Conservation (phyloP, 1,284 basidiomycete genomes). For the Irpex sp. region DNA sequence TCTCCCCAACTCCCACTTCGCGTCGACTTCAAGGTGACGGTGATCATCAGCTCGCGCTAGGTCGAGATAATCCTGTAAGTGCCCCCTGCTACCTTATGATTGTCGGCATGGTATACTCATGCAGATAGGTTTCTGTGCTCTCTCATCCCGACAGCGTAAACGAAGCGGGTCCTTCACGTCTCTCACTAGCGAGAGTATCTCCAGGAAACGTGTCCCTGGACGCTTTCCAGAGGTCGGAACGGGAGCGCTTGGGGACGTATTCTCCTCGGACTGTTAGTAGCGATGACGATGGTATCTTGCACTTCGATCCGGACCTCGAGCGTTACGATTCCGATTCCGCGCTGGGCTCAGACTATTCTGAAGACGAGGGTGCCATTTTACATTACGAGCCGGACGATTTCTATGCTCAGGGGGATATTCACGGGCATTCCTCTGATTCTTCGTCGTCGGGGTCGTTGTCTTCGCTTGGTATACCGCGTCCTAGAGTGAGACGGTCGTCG, state of each 20-base stretch:
- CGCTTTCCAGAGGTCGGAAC: neutral
- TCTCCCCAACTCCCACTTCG: neutral
- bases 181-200: neutral
- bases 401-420: neutral
- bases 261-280: neutral
- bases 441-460: neutral
- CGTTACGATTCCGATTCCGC: neutral
- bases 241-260: neutral
- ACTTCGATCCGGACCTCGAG: neutral
- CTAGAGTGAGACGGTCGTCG: neutral
- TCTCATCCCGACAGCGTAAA: neutral
- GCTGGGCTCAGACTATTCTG: neutral
- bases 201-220: neutral
- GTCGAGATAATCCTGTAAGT: neutral
- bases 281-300: neutral
- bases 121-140: neutral
- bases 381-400: slow-evolving; percentile 6
- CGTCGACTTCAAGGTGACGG: neutral
- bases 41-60: neutral
- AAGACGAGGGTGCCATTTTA: slow-evolving; percentile 1
- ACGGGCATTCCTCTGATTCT: neutral
- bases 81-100: no score
- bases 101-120: neutral
- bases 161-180: neutral
- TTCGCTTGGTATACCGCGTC: neutral